Evolutionary conservation across 2,329 filamentous ascomycete genomes (phyloP).

Genomic region (Claviceps paspali): DNA sequence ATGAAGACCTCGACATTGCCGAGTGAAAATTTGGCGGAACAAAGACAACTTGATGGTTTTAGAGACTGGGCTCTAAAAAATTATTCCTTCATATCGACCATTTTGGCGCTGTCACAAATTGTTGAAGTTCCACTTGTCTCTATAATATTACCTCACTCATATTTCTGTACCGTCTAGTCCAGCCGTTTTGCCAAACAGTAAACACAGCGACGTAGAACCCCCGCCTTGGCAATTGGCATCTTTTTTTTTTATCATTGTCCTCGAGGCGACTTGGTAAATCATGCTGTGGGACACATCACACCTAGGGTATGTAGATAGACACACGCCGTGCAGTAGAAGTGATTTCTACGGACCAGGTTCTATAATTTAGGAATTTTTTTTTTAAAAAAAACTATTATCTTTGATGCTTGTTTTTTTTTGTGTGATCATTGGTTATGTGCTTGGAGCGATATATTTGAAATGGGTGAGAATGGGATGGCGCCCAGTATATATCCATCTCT

Average conservation of each 20-base stretch:
- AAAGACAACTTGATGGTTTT: background rate
- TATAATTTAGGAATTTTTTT: conserved; percentile 1
- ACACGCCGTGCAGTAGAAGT: conserved; percentile 4
- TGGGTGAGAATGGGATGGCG: too few relatives aligned
- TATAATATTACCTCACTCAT: conserved; percentile 5
- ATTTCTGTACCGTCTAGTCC: conserved; percentile 9
- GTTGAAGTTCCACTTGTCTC: background rate
- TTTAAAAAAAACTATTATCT: background rate
- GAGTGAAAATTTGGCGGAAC: conserved; percentile 35
- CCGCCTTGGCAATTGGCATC: conserved; percentile 3
- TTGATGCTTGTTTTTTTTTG: too few relatives aligned
- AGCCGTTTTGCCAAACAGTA: conserved; percentile 9
- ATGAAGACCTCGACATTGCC: conserved; percentile 92
- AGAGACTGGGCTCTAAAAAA: conserved; percentile 3
- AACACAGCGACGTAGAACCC: conserved; percentile 11
- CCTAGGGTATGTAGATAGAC: conserved; percentile 3
- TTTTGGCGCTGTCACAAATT: conserved; percentile 5
- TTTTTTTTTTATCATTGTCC: background rate
- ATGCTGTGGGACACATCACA: background rate
- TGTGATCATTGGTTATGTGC: too few relatives aligned
- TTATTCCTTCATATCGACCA: conserved; percentile 8
- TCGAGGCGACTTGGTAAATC: conserved; percentile 2
- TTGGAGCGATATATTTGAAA: too few relatives aligned
- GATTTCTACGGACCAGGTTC: conserved; percentile 6
- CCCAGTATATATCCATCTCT: too few relatives aligned